A percentile compares a stretch with the other conserved stretches of the same genome.
phyloP scores from a whole-genome alignment of 2,329 filamentous ascomycete genomes.

The Cordyceps cateniannulata region DNA sequence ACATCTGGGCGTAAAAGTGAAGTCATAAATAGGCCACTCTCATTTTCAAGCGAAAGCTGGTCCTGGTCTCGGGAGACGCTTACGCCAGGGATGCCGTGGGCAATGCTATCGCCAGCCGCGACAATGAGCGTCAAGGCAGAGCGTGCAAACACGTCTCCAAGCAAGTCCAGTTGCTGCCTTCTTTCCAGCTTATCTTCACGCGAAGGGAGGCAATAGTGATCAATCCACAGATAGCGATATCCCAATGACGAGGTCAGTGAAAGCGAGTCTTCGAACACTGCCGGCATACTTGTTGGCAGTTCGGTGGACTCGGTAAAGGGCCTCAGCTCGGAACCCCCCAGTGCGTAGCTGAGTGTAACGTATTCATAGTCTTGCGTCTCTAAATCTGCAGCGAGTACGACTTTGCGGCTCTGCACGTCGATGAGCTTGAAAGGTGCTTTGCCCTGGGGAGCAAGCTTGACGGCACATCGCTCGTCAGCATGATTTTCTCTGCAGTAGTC shows the following conservation, averaged over 20 bases:
- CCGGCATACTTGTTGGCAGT: constrained; percentile 23
- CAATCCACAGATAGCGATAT: constrained; percentile 32
- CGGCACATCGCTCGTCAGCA: constrained; percentile 18
- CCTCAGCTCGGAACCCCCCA: neutral
- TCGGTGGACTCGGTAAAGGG: constrained; percentile 11
- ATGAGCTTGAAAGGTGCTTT: constrained; percentile 25
- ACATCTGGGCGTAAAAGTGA: constrained; percentile 29
- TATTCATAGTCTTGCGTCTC: constrained; percentile 22
- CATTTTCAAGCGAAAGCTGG: constrained; percentile 29
- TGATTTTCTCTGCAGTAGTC: constrained; percentile 29
- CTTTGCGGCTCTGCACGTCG: constrained; percentile 23
- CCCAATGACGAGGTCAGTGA: constrained; percentile 25
- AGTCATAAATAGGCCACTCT: constrained; percentile 28
- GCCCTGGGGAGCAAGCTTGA: neutral
- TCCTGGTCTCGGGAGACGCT: constrained; percentile 25
- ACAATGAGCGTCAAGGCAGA: constrained; percentile 30
- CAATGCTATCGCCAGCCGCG: constrained; percentile 25
- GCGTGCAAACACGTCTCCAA: constrained; percentile 28
- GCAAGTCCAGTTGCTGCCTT: constrained; percentile 23
- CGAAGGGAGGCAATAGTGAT: constrained; percentile 29
- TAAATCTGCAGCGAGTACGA: constrained; percentile 25
- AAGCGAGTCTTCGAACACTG: constrained; percentile 28
- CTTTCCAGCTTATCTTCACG: constrained; percentile 20
- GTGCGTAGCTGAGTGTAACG: constrained; percentile 31
- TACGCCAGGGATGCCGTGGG: constrained; percentile 29